Conservation (phyloP, 352 stramenopile species). For the Globisporangium paroecandrum region DNA sequence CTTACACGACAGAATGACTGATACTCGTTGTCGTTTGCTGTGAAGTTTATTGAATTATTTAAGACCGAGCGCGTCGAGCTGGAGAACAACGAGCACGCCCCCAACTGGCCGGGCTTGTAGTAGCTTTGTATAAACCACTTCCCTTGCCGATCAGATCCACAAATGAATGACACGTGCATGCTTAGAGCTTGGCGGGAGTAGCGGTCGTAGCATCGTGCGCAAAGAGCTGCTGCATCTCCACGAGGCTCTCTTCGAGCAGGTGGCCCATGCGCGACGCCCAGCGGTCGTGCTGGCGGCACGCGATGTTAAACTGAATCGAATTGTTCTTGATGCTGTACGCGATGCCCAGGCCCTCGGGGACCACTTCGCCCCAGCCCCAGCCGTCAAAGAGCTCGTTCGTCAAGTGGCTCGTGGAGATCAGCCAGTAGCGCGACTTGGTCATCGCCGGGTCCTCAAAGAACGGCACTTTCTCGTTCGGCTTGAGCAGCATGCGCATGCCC, state of each 20-base stretch:
- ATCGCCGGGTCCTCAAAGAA: slow-evolving; percentile 78
- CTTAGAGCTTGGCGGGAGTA: slow-evolving; percentile 32
- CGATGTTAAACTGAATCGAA: slow-evolving; percentile 84
- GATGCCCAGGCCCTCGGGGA: slow-evolving; percentile 73
- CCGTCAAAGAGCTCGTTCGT: slow-evolving; percentile 82
- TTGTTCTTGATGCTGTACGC: slow-evolving; percentile 80
- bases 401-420: slow-evolving; percentile 78
- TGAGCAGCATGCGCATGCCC: slow-evolving; percentile 71
- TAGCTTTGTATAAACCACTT: neutral
- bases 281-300: slow-evolving; percentile 50
- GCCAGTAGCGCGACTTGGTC: slow-evolving; percentile 63
- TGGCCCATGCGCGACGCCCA: slow-evolving; percentile 65
- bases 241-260: slow-evolving; percentile 68
- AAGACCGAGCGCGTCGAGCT: slow-evolving; percentile 71
- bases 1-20: neutral
- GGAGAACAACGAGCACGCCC: slow-evolving; percentile 50
- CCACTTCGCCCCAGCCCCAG: slow-evolving; percentile 82
- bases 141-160: slow-evolving; percentile 4
- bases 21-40: slow-evolving; percentile 2
- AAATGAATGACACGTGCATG: slow-evolving; percentile 18
- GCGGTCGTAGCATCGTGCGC: slow-evolving; percentile 9
- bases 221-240: slow-evolving; percentile 80
- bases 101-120: slow-evolving; percentile 52
- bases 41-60: slow-evolving; percentile 83
- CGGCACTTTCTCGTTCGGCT: slow-evolving; percentile 42